Base-by-base conservation (phyloP, 495 filamentous ascomycete genomes). In the Penicillium steckii region DNA sequence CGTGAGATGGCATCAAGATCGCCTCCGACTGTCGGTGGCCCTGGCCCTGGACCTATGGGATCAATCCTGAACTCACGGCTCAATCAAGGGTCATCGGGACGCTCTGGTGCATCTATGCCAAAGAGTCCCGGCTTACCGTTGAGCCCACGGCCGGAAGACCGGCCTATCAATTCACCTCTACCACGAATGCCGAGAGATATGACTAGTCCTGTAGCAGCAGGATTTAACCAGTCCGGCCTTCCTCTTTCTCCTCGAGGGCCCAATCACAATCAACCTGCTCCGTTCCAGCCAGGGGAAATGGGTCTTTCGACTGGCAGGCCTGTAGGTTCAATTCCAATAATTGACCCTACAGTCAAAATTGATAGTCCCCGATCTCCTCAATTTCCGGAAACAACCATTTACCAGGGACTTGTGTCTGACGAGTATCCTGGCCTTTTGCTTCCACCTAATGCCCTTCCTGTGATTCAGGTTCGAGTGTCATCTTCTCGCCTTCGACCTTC, bases 401-500 rank as follows among this genome's bases (percentile, higher is more conserved):
- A 83, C 54, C 77, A 78, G 66, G 89, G 90, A 13, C 70, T 96
- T 17, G 75, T 89, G 1, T 89, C 87, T 0, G 90, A 94, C 2
- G 85, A 92, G 44, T 92, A 92, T 63, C 90, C 91, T 8, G 85
- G 87, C 42, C 76, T 96, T 18, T 69, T 96, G 22, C 73, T 97
- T 17, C 85, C 91, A n/a, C 91, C 91, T 0, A 92, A 95, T 66
- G 90, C 91, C n/a, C 80, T 98, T 15, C 86, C 90, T 8, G 85
- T 88, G 17, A 82, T 97, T 56, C 83, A 88, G 57, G 85, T 96
- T 22, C 87, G 78, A 59, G 93, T 97, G 7, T 88, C 88, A 8
- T 97, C 95, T 6, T 97, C 93, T 46, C 83, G 94, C n/a, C 84
- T 95, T 71, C 90, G 86, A 59, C 95, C 94, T 18, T 96, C 92